These are phyloP conservation scores for Fusarium virguliforme DNA, from an alignment of 2,329 filamentous ascomycete species.

Conservation along the genomic window DNA sequence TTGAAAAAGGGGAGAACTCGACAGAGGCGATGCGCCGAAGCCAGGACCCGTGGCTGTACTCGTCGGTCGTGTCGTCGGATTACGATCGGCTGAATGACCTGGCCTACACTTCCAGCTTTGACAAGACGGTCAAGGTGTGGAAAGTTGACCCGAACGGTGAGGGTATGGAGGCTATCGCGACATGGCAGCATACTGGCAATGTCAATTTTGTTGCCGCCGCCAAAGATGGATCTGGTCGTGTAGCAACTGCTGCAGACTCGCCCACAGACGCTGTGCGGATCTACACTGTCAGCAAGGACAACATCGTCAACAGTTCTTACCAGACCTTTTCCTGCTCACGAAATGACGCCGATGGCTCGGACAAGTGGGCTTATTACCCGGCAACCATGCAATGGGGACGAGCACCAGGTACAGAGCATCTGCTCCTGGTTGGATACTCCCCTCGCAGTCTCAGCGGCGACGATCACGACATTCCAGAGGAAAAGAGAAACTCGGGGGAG, in stretches of 20 bases:
- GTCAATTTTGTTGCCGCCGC: conserved; percentile 76
- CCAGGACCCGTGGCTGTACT: conserved; percentile 76
- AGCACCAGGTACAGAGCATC: conserved; percentile 61
- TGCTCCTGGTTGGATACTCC: conserved; percentile 75
- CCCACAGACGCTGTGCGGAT: conserved; percentile 69
- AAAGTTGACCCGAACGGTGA: conserved; percentile 57
- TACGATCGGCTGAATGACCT: conserved; percentile 64
- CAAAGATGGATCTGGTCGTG: conserved; percentile 62
- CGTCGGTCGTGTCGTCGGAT: conserved; percentile 75
- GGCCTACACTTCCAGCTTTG: conserved; percentile 74
- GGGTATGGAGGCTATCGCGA: conserved; percentile 61
- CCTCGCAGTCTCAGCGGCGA: conserved; percentile 69
- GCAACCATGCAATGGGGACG: conserved; percentile 76
- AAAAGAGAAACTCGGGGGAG: conserved; percentile 72
- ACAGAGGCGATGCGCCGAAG: conserved; percentile 70
- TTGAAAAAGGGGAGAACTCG: conserved; percentile 70
- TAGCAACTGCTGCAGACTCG: conserved; percentile 74
- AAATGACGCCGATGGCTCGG: conserved; percentile 55
- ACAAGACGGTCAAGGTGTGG: conserved; percentile 75
- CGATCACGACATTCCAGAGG: conserved; percentile 72
- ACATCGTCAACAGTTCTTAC: conserved; percentile 59
- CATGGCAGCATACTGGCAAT: conserved; percentile 71
- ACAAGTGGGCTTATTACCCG: conserved; percentile 75
- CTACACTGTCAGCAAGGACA: conserved; percentile 63
- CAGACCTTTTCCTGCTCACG: conserved; percentile 61